Base-by-base conservation (phyloP, 768 basidiomycete species). In the Russula lepida region DNA sequence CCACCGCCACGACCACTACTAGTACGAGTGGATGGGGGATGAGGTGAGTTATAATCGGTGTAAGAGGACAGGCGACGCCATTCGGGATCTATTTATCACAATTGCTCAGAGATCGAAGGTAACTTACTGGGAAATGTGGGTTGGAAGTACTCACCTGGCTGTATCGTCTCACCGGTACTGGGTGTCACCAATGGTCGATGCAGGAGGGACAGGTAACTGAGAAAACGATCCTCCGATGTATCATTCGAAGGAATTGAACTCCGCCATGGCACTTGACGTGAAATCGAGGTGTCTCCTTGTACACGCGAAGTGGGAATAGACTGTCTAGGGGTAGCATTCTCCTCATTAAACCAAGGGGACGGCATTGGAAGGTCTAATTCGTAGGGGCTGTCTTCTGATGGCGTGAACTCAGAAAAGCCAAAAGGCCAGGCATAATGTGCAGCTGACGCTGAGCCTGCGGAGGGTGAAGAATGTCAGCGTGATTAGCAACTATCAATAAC, bases 191-290 rank as follows among this genome's bases (percentile, higher is more conserved):
- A 17, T 19, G 54, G 48, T 6, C 60, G 60, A n/a, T 47, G 43
- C 23, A 62, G 9, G 12, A 37, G 5, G 27, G 55, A 39, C 43
- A 57, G 56, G 50, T 61, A 50, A 19, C 23, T 37, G 19, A 61
- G 23, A 28, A 62, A 47, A 25, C 21, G 55, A 46, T 62, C 55
- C 19, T 62, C 60, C 15, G 44, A n/a, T 4, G 41, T 8, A 25
- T 63, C 46, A 4, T 58, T 54, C 25, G 52, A 27, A 8, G 37
- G 32, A 23, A 49, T 15, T 28, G 62, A 35, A 54, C 47, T 54
- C 35, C 62, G 62, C 62, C 62, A 58, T 6, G 62, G 62, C 13
- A 33, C 52, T 48, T 58, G 52, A 43, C 52, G 56, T n/a, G 60
- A 52, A 56, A 47, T 30, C 6, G 61, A n/a, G 2, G 44, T 19